Base-by-base conservation (phyloP, 1,139 yeast genomes). In the Casaregolazyma suthepensis region DNA sequence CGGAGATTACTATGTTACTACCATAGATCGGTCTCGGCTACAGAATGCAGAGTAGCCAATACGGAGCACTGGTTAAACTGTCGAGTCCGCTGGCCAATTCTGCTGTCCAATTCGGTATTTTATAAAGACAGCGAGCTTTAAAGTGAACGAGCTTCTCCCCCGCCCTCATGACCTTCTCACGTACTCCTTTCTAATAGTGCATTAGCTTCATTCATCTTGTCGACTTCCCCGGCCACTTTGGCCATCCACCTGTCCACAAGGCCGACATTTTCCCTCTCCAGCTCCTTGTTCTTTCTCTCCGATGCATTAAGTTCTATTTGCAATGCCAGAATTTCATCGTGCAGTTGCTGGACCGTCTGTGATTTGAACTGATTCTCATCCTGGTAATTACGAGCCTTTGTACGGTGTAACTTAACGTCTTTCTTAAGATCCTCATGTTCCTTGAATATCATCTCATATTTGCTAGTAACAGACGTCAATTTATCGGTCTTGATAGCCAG, bases 1-100 rank as follows among this genome's bases (percentile, higher is more conserved):
- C 48, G 94, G 93, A 1, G 84, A 82, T 9, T 89, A 87, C 68
- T 89, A 79, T 66, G 80, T 89, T 10, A 81, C 94, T 7, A 87
- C 91, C 2, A 88, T 87, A 2, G 77, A 82, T 53, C 58, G 74
- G 19, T 57, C 65, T 7, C 55, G 63, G 40, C 46, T 54, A 17
- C 17, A 46, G 10, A 17, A 22, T 10, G 18, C 19, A 18, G 23
- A 42, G 26, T 42, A 18, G 45, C 22, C 10, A 26, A 10, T 26
- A n/a, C n/a, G n/a, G n/a, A n/a, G n/a, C n/a, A n/a, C n/a, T n/a
- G n/a, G n/a, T n/a, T n/a, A n/a, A n/a, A n/a, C n/a, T n/a, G n/a
- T n/a, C n/a, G n/a, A n/a, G n/a, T n/a, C n/a, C n/a, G n/a, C n/a
- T n/a, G n/a, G n/a, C n/a, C n/a, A n/a, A n/a, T n/a, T n/a, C n/a